These are phyloP conservation scores for Penicillium sp. DNA, from an alignment of 2,329 filamentous ascomycete genomes.

Conservation along the genomic window DNA sequence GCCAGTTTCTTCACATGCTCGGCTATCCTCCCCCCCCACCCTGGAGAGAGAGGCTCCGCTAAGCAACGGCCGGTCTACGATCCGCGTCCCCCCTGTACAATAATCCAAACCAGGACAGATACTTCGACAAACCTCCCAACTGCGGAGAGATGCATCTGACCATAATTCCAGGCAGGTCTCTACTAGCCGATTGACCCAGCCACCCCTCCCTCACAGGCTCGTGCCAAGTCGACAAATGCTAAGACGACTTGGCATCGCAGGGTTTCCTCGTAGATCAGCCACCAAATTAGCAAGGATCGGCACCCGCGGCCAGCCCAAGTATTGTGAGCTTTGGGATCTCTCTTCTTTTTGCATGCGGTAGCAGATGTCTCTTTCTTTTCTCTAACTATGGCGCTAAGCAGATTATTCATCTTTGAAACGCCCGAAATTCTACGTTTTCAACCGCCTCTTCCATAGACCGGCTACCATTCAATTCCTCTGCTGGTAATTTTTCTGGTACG, in stretches of 20 bases:
- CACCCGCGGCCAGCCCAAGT: slow-evolving; percentile 13
- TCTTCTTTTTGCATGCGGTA: slow-evolving; percentile 15
- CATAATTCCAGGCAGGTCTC: background rate
- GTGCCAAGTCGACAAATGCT: slow-evolving; percentile 8
- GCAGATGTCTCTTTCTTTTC: slow-evolving; percentile 5
- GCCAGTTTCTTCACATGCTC: slow-evolving; percentile 33
- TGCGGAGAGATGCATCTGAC: background rate
- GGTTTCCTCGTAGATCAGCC: slow-evolving; percentile 29
- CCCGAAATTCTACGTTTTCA: background rate
- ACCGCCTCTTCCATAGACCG: too few species aligned
- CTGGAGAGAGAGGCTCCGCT: slow-evolving; percentile 20
- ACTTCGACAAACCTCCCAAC: background rate
- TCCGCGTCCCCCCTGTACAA: slow-evolving; percentile 8
- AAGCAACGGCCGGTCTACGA: slow-evolving; percentile 17
- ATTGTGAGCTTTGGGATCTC: slow-evolving; percentile 17
- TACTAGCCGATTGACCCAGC: slow-evolving; percentile 1
- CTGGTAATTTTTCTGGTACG: background rate
- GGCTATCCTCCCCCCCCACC: slow-evolving; percentile 27
- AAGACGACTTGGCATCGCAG: slow-evolving; percentile 27
- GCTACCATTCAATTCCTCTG: background rate
- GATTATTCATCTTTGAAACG: background rate
- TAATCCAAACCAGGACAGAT: background rate
- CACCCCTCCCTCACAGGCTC: slow-evolving; percentile 15
- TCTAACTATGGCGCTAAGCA: background rate
- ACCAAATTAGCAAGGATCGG: slow-evolving; percentile 27